These are phyloP conservation scores for Komagataella kurtzmanii DNA, from an alignment of 805 yeast species.

Conservation along the genomic window DNA sequence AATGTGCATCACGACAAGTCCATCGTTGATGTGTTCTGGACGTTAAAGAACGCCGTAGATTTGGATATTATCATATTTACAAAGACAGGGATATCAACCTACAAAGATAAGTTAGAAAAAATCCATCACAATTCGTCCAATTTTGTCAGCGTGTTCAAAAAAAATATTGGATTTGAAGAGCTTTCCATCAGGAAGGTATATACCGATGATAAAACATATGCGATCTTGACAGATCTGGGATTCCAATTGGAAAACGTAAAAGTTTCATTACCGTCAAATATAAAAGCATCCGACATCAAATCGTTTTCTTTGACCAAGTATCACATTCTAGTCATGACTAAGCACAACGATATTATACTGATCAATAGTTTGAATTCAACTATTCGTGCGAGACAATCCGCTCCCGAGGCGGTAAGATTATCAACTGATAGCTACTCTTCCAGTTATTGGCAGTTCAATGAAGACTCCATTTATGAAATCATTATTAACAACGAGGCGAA, in stretches of 20 bases:
- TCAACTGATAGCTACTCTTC: constrained; percentile 31
- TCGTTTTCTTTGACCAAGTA: constrained; percentile 36
- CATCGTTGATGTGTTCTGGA: neutral
- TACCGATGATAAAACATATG: neutral
- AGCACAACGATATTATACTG: constrained; percentile 22
- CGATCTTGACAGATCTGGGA: neutral
- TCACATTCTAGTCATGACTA: constrained; percentile 36
- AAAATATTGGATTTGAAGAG: neutral
- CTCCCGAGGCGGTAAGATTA: constrained; percentile 27
- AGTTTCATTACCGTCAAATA: neutral
- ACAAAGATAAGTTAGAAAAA: neutral
- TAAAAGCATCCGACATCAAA: constrained; percentile 8
- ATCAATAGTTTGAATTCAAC: constrained; percentile 40
- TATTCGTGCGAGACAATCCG: constrained; percentile 26
- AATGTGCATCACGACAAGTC: constrained; percentile 16
- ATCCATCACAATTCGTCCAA: constrained; percentile 5
- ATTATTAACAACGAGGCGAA: constrained; percentile 53
- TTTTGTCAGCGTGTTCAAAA: constrained; percentile 3
- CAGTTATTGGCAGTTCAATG: constrained; percentile 72
- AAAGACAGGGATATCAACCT: neutral
- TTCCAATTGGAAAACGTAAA: neutral
- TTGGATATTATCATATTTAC: constrained; percentile 1
- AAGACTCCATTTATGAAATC: constrained; percentile 53
- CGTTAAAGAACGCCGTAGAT: neutral
- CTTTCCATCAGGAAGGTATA: neutral